Conservation (phyloP, 1,139 yeast genomes). For the Wickerhamomyces sp. region DNA sequence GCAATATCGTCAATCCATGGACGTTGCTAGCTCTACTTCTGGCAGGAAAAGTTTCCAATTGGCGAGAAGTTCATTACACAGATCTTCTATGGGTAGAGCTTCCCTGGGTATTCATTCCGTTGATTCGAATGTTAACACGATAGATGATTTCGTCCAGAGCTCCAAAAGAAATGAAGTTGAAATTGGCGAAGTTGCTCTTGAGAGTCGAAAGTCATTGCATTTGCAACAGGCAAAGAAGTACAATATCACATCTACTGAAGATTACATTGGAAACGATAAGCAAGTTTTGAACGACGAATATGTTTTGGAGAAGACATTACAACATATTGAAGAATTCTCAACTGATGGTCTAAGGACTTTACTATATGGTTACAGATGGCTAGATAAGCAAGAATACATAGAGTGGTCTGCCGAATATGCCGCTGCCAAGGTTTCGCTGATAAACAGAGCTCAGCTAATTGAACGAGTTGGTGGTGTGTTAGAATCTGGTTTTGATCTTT, state of each 20-base stretch:
- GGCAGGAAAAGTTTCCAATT: constrained; percentile 23
- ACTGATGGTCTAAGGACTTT: constrained; percentile 92
- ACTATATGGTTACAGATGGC: constrained; percentile 74
- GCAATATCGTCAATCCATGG: constrained; percentile 38
- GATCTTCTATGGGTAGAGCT: background rate
- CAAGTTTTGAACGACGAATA: constrained; percentile 71
- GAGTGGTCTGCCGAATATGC: constrained; percentile 65
- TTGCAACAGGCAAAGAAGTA: constrained; percentile 57
- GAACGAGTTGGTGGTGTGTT: constrained; percentile 70
- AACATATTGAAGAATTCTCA: constrained; percentile 90
- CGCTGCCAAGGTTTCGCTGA: constrained; percentile 73
- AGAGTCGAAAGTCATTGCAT: constrained; percentile 61
- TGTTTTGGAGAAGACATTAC: constrained; percentile 76
- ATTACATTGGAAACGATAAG: constrained; percentile 54
- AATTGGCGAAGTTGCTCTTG: constrained; percentile 52
- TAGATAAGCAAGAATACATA: constrained; percentile 54
- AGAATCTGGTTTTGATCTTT: constrained; percentile 60
- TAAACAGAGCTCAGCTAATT: constrained; percentile 59
- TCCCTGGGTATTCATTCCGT: constrained; percentile 15
- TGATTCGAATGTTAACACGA: constrained; percentile 33
- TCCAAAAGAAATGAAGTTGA: constrained; percentile 49
- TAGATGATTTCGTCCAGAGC: constrained; percentile 52
- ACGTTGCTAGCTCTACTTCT: constrained; percentile 5
- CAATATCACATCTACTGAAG: constrained; percentile 20
- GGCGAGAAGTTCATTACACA: constrained; percentile 10